phyloP scores from a whole-genome alignment of 2,329 filamentous ascomycete genomes.

The Rhinocladiella similis region DNA sequence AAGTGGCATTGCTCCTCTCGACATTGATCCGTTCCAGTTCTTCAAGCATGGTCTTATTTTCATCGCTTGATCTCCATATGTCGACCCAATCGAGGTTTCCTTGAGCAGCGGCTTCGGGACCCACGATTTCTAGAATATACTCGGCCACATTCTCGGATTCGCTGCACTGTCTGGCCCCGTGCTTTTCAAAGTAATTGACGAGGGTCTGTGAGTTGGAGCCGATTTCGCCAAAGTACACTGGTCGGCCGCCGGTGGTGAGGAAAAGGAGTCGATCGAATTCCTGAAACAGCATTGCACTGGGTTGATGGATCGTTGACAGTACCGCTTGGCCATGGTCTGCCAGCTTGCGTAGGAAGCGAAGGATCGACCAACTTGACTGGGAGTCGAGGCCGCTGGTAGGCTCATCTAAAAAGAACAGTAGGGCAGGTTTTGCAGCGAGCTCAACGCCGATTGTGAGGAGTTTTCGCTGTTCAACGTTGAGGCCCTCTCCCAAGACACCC shows the following conservation, averaged over 20 bases:
- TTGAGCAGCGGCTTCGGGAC: slow-evolving; percentile 37
- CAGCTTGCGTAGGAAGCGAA: slow-evolving; percentile 79
- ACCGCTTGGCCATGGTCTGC: slow-evolving; percentile 85
- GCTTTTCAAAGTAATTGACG: slow-evolving; percentile 61
- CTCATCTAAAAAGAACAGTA: slow-evolving; percentile 86
- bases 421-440: slow-evolving; percentile 81
- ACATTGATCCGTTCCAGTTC: neutral
- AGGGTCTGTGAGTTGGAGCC: slow-evolving; percentile 58
- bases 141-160: slow-evolving; percentile 69
- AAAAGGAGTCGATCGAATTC: slow-evolving; percentile 68
- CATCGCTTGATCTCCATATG: slow-evolving; percentile 59
- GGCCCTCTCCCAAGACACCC: slow-evolving; percentile 77
- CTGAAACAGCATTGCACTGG: slow-evolving; percentile 86
- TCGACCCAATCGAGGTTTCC: slow-evolving; percentile 65
- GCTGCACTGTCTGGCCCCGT: slow-evolving; percentile 60
- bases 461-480: slow-evolving; percentile 63
- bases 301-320: slow-evolving; percentile 91
- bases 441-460: slow-evolving; percentile 91
- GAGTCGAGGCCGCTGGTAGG: slow-evolving; percentile 89
- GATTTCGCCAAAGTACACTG: slow-evolving; percentile 67
- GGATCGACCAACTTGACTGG: slow-evolving; percentile 88
- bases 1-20: neutral
- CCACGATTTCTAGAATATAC: slow-evolving; percentile 64
- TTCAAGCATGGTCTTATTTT: slow-evolving; percentile 42
- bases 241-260: slow-evolving; percentile 63